Evolutionary conservation across 73 alveolate species (phyloP).

Genomic region (Paraurostyla sp.): DNA sequence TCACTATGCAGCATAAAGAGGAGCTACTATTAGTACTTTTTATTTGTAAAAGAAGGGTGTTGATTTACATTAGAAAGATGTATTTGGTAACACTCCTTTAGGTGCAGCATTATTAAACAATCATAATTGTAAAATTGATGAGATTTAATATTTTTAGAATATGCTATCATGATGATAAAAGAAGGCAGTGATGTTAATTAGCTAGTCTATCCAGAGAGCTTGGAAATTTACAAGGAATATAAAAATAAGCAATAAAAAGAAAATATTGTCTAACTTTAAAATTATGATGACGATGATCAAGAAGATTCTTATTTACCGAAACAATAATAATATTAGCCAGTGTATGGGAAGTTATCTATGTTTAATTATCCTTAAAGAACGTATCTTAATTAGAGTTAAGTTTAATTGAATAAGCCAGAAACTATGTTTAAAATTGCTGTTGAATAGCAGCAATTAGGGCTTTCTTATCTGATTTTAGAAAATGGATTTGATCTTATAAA

Average conservation of each 20-base stretch:
- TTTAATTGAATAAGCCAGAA: not conserved
- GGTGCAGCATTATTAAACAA: not conserved
- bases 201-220: not conserved
- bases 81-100: not conserved
- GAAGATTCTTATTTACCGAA: not conserved
- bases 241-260: not conserved
- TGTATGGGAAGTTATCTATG: no score
- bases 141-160: not conserved
- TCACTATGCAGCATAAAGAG: slow-evolving; percentile 37
- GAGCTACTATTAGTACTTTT: slow-evolving; percentile 16
- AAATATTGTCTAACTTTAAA: not conserved
- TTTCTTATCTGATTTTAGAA: not conserved
- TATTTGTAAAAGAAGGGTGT: slow-evolving; percentile 5
- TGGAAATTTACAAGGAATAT: not conserved
- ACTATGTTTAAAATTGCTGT: slow-evolving; percentile 17
- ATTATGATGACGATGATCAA: not conserved
- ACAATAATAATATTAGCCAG: not conserved
- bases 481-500: slow-evolving; percentile 6
- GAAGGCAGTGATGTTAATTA: not conserved
- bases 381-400: no score
- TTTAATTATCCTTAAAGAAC: no score
- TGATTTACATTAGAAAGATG: slow-evolving; percentile 1
- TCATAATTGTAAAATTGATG: not conserved
- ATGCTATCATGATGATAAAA: slow-evolving; percentile 12
- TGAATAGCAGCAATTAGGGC: not conserved